Evolutionary conservation across 164 flowering plant species (phyloP).

Genomic region (Hamamelis virginiana): DNA sequence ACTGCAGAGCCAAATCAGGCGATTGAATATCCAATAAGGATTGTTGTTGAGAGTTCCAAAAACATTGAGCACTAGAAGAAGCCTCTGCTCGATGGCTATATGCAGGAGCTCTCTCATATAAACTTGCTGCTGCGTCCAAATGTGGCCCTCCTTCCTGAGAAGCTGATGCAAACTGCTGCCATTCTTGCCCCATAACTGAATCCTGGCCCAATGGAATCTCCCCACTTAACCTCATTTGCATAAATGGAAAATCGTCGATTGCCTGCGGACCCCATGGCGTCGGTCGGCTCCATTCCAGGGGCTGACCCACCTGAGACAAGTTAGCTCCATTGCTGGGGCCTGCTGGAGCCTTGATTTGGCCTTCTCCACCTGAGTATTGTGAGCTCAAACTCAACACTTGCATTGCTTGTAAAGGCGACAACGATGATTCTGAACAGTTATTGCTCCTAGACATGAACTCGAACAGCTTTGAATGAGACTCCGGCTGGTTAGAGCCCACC

Average conservation of each 20-base stretch:
- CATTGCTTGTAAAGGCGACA: constrained; percentile 9
- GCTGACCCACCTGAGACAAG: not conserved
- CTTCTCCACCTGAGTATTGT: constrained; percentile 1
- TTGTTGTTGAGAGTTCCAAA: not conserved
- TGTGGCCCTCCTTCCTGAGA: not conserved
- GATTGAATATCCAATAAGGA: not conserved
- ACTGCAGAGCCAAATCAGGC: constrained; percentile 18
- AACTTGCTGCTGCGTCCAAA: not conserved
- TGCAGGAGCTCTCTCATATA: not conserved
- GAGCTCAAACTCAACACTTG: not conserved
- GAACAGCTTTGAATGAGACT: constrained; percentile 16
- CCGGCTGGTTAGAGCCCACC: not conserved
- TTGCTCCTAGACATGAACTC: constrained; percentile 20
- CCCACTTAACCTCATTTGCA: not conserved
- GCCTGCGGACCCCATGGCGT: not conserved
- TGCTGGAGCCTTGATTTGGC: constrained; percentile 1
- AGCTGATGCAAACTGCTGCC: not conserved
- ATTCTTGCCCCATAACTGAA: not conserved
- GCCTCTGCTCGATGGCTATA: not conserved
- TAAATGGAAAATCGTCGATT: not conserved
- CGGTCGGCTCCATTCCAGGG: not conserved
- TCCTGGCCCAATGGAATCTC: not conserved
- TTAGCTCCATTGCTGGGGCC: not conserved
- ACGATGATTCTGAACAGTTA: not conserved
- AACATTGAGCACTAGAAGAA: not conserved